A percentile compares a stretch with the other conserved stretches of the same genome.
These are phyloP conservation scores for Candida ipomoeae DNA, from an alignment of 805 yeast species.

Conservation along the genomic window DNA sequence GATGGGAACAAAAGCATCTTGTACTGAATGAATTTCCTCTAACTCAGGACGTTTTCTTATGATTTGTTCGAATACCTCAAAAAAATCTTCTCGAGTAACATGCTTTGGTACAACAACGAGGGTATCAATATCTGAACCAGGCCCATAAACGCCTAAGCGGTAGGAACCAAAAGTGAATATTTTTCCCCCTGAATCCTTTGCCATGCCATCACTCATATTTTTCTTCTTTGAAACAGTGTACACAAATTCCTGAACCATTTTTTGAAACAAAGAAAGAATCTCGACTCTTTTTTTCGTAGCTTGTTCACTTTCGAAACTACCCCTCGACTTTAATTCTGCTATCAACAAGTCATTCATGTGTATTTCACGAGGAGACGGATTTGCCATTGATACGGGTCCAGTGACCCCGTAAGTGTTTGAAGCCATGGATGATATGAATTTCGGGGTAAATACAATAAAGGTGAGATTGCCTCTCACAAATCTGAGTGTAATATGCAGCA, in stretches of 20 bases:
- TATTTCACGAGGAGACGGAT: slow-evolving; percentile 79
- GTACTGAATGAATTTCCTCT: slow-evolving; percentile 89
- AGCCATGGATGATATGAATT: background rate
- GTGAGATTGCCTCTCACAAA: slow-evolving; percentile 4
- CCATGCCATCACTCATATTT: slow-evolving; percentile 97
- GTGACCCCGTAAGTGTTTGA: slow-evolving; percentile 1
- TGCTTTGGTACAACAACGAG: slow-evolving; percentile 96
- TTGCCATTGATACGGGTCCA: slow-evolving; percentile 73
- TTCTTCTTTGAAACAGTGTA: slow-evolving; percentile 71
- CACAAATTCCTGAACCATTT: slow-evolving; percentile 76
- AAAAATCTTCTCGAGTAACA: slow-evolving; percentile 85
- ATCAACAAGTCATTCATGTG: slow-evolving; percentile 71
- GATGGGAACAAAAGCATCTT: slow-evolving; percentile 97
- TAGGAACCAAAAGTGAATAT: slow-evolving; percentile 95
- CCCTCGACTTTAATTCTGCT: slow-evolving; percentile 72
- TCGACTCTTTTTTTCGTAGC: slow-evolving; percentile 80
- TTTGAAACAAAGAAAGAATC: slow-evolving; percentile 68
- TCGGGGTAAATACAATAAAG: background rate
- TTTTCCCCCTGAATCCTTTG: slow-evolving; percentile 95
- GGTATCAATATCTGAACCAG: slow-evolving; percentile 97
- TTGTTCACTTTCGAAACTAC: slow-evolving; percentile 83
- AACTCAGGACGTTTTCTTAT: slow-evolving; percentile 72
- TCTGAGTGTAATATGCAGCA: slow-evolving; percentile 5
- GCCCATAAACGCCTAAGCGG: slow-evolving; percentile 93
- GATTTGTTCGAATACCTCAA: slow-evolving; percentile 69